Conservation (phyloP, 2,329 filamentous ascomycete species). For the Colletotrichum falcatum region DNA sequence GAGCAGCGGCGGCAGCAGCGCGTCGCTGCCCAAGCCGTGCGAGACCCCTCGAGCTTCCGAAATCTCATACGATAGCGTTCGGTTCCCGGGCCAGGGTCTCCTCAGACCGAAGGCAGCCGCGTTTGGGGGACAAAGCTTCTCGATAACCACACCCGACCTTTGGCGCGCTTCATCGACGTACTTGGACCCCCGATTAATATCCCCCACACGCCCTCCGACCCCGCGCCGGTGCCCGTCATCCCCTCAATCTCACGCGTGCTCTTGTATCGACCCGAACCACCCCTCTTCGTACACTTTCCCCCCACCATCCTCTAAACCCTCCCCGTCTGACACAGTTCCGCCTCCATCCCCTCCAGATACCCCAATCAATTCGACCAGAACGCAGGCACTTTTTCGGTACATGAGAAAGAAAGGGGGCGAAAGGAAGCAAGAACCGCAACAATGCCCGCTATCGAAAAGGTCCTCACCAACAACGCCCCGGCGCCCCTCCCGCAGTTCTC, state of each 20-base stretch:
- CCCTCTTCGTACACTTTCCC: neutral
- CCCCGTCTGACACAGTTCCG: no score
- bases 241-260: neutral
- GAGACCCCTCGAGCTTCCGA: neutral
- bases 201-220: constrained; percentile 26
- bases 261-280: neutral
- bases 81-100: neutral
- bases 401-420: no score
- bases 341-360: neutral
- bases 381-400: no score
- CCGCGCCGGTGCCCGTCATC: constrained; percentile 21
- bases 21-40: neutral
- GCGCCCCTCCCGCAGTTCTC: constrained; percentile 66
- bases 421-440: neutral
- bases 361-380: neutral
- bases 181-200: neutral
- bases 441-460: constrained; percentile 37
- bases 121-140: neutral
- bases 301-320: neutral
- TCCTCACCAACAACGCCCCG: constrained; percentile 45
- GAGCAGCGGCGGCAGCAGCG: neutral
- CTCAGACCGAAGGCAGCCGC: no score
- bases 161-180: constrained; percentile 1
- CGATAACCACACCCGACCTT: neutral
- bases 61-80: neutral